Evolutionary conservation across 306 rosid species (phyloP).

Genomic region (Vicia faba): DNA sequence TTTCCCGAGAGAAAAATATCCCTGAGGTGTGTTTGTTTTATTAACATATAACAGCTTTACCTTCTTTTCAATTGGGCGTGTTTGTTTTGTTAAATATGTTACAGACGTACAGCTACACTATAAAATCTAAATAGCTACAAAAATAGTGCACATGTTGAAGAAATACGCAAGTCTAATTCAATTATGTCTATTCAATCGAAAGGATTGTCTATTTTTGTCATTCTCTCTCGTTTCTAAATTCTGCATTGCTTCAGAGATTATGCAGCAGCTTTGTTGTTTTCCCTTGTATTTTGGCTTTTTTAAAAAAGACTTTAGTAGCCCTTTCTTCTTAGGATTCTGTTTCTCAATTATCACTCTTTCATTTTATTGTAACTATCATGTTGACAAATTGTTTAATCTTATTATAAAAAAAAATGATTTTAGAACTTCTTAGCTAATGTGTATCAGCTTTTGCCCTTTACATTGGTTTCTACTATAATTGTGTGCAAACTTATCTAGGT

Average conservation of each 20-base stretch:
- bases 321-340: constrained; percentile 6
- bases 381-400: no score
- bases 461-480: constrained; percentile 16
- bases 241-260: no score
- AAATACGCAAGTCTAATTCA: constrained; percentile 14
- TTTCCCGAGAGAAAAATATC: constrained; percentile 49
- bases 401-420: no score
- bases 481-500: constrained; percentile 57
- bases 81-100: constrained; percentile 23
- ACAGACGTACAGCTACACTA: background rate
- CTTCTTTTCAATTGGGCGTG: constrained; percentile 47
- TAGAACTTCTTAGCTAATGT: constrained; percentile 7
- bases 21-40: background rate
- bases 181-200: background rate
- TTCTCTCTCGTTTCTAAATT: no score
- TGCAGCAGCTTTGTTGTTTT: no score
- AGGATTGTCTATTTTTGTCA: no score
- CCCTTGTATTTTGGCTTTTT: no score
- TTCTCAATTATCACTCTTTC: constrained; percentile 5
- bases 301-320: no score
- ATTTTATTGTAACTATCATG: no score
- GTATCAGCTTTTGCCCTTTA: background rate
- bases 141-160: background rate
- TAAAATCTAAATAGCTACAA: constrained; percentile 1
- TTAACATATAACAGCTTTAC: background rate